These are phyloP conservation scores for Xylaria sp. DNA, from an alignment of 2,329 filamentous ascomycete genomes.

Conservation along the genomic window DNA sequence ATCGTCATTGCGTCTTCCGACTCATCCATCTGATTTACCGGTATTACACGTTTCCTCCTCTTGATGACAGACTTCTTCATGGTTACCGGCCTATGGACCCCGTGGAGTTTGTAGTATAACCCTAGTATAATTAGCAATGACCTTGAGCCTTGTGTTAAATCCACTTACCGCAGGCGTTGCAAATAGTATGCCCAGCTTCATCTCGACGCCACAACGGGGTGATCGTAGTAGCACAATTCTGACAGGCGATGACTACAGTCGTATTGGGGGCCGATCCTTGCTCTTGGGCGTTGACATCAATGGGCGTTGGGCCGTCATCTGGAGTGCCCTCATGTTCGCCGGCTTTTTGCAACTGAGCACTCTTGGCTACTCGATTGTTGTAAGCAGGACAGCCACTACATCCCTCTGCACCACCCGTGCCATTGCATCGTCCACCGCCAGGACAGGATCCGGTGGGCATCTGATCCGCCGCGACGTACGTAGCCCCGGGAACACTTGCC, in stretches of 20 bases:
- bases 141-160: not conserved
- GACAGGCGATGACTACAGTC: conserved; percentile 82
- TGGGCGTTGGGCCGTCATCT: conserved; percentile 46
- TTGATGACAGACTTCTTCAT: conserved; percentile 99
- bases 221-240: conserved; percentile 96
- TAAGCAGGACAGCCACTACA: conserved; percentile 96
- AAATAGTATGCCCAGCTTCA: conserved; percentile 93
- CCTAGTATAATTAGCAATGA: conserved; percentile 54
- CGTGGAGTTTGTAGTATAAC: conserved; percentile 94
- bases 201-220: conserved; percentile 95
- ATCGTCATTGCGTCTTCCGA: conserved; percentile 46
- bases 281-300: conserved; percentile 51
- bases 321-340: conserved; percentile 29
- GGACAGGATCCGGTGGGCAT: conserved; percentile 86
- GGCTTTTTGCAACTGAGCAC: conserved; percentile 62
- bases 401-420: conserved; percentile 90
- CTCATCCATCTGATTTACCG: conserved; percentile 61
- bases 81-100: conserved; percentile 87
- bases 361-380: conserved; percentile 95
- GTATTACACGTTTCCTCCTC: conserved; percentile 89
- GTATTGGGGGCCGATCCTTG: conserved; percentile 49
- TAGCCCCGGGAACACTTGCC: conserved; percentile 54
- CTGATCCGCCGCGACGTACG: conserved; percentile 77
- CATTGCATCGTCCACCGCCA: conserved; percentile 92
- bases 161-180: conserved; percentile 91